Evolutionary conservation across 495 filamentous ascomycete species (phyloP), one percentile per base, ranked within the genome.

Genomic region (Rostrohypoxylon terebratum): DNA sequence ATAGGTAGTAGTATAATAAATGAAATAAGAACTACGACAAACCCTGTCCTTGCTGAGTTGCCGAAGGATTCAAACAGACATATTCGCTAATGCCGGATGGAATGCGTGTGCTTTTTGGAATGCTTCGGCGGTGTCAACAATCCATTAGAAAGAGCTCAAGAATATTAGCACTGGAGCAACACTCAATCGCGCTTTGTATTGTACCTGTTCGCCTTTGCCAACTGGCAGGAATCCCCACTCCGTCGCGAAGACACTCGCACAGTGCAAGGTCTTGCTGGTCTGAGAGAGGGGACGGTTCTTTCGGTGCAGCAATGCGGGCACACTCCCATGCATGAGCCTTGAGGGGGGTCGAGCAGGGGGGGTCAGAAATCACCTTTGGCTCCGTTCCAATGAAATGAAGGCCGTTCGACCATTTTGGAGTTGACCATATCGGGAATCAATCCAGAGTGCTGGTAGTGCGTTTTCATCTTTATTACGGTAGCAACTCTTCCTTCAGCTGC

Each of bases 381-480:
- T 74, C 71, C 71, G 71, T 74, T 66, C 71, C 71, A 74, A 74
- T 74, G 59, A 70, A 55, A 74, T 70, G 50, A 44, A 70, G 71
- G 71, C 71, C 62, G 66, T 61, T 74, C 71, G 71, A 74, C 71
- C 60, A 59, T 74, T 74, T 74, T 74, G 71, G 71, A 74, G 71
- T 70, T 74, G 71, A 59, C 71, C 71, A 70, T 74, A 69, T 74
- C 66, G 71, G 71, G 71, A 74, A 74, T 67, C 71, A 74, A 74
- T 74, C 71, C 71, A 69, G 71, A 53, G 28, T 18, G 58, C 58
- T 70, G 71, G 71, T 74, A 74, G 62, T 70, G 71, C 11, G 71
- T 63, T 74, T 62, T 74, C 58, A 66, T 67, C 66, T 69, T 66
- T 66, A 66, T 73, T 69, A 66, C 31, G 23, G 51, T 65, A 68